Percentiles rank a stretch among this genome's conserved stretches.
Conservation (phyloP, 352 stramenopile genomes). For the Pilasporangium apinafurcum region DNA sequence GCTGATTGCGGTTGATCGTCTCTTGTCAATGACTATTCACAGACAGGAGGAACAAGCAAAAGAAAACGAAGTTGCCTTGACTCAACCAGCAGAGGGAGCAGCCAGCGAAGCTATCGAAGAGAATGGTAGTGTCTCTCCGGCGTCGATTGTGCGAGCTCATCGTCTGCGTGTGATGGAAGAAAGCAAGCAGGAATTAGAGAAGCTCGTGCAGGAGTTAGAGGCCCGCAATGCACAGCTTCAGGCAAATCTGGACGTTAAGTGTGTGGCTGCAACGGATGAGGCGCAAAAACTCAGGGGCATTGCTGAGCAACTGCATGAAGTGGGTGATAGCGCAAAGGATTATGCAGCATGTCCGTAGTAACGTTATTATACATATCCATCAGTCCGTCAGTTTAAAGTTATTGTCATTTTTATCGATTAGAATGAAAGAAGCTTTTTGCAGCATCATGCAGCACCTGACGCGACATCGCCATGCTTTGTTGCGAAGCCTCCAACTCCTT, state of each 20-base stretch:
- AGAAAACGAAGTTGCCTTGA: neutral
- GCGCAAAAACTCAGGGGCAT: conserved; percentile 34
- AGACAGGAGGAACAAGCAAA: conserved; percentile 4
- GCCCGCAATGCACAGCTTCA: conserved; percentile 37
- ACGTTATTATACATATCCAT: no score
- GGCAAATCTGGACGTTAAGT: conserved; percentile 31
- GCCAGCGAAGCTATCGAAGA: conserved; percentile 2
- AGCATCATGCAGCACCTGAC: conserved; percentile 57
- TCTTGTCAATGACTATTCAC: no score
- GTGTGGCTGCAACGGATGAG: conserved; percentile 27
- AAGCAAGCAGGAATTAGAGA: conserved; percentile 37
- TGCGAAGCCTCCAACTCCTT: conserved; percentile 59
- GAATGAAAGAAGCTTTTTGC: conserved; percentile 64
- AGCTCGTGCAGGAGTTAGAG: conserved; percentile 25
- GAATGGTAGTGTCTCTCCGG: conserved; percentile 14
- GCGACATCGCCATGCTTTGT: conserved; percentile 59
- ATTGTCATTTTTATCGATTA: conserved; percentile 4
- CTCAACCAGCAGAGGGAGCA: conserved; percentile 5
- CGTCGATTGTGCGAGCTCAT: conserved; percentile 31
- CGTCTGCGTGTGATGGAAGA: conserved; percentile 44
- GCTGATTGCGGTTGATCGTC: no score
- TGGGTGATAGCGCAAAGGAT: conserved; percentile 26
- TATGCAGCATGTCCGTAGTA: conserved; percentile 20
- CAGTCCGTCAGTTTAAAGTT: no score
- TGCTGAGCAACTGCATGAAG: conserved; percentile 25